Evolutionary conservation across 2,329 filamentous ascomycete species (phyloP).

Genomic region (Stachybotrys elegans): DNA sequence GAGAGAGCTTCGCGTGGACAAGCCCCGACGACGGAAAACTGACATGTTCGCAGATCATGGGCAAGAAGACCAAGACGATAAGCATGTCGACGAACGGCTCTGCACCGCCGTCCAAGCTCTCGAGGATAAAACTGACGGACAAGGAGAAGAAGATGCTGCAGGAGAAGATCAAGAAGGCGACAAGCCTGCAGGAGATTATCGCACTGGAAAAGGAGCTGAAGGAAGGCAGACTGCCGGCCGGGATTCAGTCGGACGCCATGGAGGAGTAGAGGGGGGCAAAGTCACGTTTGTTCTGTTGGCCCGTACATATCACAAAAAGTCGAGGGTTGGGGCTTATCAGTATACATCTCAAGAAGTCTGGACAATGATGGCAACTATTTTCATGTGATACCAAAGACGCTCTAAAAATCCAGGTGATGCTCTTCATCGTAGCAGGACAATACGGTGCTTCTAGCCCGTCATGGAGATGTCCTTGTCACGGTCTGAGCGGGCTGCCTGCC

Average conservation of each 20-base stretch:
- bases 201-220: slow-evolving; percentile 86
- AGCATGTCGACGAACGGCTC: slow-evolving; percentile 45
- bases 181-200: slow-evolving; percentile 85
- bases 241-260: slow-evolving; percentile 54
- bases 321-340: too few relatives aligned
- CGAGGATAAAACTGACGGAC: slow-evolving; percentile 79
- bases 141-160: slow-evolving; percentile 82
- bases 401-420: too few relatives aligned
- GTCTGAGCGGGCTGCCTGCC: slow-evolving; percentile 33
- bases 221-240: slow-evolving; percentile 78
- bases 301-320: too few relatives aligned
- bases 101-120: slow-evolving; percentile 54
- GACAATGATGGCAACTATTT: too few relatives aligned
- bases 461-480: slow-evolving; percentile 54
- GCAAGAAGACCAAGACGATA: slow-evolving; percentile 73
- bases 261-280: too few relatives aligned
- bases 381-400: too few relatives aligned
- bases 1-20: too few relatives aligned
- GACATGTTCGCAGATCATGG: slow-evolving; percentile 65
- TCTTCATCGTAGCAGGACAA: too few relatives aligned
- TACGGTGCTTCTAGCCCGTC: slow-evolving; percentile 44
- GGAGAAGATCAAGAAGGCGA: slow-evolving; percentile 82
- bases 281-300: too few relatives aligned
- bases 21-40: too few relatives aligned
- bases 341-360: too few relatives aligned